Evolutionary conservation across 108 stramenopile genomes (phyloP).

Genomic region (Stephanodiscus minutulus): DNA sequence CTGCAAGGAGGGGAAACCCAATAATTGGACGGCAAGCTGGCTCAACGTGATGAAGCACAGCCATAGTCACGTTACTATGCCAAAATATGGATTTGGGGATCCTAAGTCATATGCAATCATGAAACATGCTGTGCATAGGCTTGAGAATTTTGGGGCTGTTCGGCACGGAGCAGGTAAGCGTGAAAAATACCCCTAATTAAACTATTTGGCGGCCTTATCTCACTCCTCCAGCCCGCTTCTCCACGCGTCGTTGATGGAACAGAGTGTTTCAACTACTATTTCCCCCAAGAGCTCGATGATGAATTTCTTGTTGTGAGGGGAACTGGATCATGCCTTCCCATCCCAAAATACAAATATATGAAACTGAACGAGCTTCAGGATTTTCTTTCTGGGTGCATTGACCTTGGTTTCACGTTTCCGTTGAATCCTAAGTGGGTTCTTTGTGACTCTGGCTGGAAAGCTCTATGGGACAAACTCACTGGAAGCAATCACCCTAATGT

Average conservation of each 20-base stretch:
- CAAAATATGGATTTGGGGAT: conserved; percentile 77
- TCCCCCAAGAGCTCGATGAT: conserved; percentile 81
- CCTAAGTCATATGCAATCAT: conserved; percentile 74
- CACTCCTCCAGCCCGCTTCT: background rate
- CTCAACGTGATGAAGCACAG: conserved; percentile 63
- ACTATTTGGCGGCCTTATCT: background rate
- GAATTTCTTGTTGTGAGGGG: conserved; percentile 64
- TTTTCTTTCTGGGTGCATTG: conserved; percentile 55
- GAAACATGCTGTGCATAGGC: conserved; percentile 60
- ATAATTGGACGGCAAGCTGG: conserved; percentile 73
- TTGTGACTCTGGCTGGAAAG: conserved; percentile 50
- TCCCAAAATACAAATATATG: conserved; percentile 60
- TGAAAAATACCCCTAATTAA: no score
- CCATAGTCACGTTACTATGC: conserved; percentile 46
- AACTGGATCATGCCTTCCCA: conserved; percentile 28
- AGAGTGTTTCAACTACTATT: conserved; percentile 81
- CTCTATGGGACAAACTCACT: conserved; percentile 47
- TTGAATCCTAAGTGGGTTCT: conserved; percentile 64
- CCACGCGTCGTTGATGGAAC: no score
- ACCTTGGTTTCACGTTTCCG: conserved; percentile 69
- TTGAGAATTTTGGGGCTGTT: conserved; percentile 69
- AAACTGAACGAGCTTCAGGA: conserved; percentile 57
- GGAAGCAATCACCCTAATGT: conserved; percentile 42
- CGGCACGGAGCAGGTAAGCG: conserved; percentile 75
- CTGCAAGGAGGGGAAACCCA: conserved; percentile 27